Conservation (phyloP, 345 rosid genomes). For the Cardamine occulta region DNA sequence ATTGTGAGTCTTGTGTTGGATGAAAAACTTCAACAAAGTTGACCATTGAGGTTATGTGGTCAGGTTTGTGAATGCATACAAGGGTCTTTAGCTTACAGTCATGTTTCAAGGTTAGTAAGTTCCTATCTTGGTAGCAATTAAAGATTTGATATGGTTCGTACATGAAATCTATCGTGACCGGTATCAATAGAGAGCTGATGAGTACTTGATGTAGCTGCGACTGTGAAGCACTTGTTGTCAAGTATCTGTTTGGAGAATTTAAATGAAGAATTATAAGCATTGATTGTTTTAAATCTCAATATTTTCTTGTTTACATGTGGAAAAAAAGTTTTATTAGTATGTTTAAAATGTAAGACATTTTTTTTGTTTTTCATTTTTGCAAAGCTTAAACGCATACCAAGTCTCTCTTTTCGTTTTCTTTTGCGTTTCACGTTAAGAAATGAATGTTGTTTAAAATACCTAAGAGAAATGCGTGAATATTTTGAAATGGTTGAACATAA, state of each 20-base stretch:
- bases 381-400: no score
- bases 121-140: conserved; percentile 47
- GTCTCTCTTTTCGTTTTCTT: no score
- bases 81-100: conserved; percentile 37
- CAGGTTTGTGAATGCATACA: background rate
- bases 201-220: background rate
- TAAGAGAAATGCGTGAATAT: no score
- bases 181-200: background rate
- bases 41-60: background rate
- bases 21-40: background rate
- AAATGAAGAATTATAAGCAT: background rate
- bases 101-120: conserved; percentile 30
- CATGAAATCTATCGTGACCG: conserved; percentile 10
- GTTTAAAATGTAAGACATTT: no score
- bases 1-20: conserved; percentile 7
- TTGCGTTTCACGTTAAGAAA: no score
- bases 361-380: no score
- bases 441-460: no score
- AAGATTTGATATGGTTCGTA: conserved; percentile 46
- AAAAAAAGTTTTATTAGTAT: no score
- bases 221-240: background rate
- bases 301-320: no score
- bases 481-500: no score
- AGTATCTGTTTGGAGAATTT: background rate
- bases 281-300: background rate